Percentiles rank a stretch among this genome's conserved stretches.
These are phyloP conservation scores for Pseudonitzschia multistriata DNA, from an alignment of 108 stramenopile species.

Conservation along the genomic window DNA sequence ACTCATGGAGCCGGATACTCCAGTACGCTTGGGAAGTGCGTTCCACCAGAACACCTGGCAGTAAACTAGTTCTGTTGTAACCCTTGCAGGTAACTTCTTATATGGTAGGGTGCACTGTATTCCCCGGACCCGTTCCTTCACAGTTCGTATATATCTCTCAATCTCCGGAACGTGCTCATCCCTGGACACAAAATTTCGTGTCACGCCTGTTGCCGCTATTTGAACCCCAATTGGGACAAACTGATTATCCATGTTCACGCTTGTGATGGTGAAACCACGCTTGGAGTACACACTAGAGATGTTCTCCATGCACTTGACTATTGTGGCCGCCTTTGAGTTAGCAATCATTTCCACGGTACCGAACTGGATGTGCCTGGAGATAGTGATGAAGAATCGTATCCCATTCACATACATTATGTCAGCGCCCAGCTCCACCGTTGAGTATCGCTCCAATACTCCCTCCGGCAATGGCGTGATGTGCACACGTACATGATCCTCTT, in stretches of 20 bases:
- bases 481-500: too few species aligned
- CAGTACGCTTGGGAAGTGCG: constrained; percentile 30
- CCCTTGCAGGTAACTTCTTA: constrained; percentile 10
- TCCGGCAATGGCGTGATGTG: not conserved
- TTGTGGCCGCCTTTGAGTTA: not conserved
- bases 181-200: constrained; percentile 1
- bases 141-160: constrained; percentile 31
- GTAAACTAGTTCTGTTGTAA: constrained; percentile 27
- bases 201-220: not conserved
- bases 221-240: not conserved
- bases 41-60: constrained; percentile 31
- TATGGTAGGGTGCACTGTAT: constrained; percentile 34
- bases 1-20: constrained; percentile 34
- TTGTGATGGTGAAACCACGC: constrained; percentile 8
- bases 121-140: constrained; percentile 40
- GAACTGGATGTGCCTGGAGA: constrained; percentile 33
- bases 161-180: constrained; percentile 40
- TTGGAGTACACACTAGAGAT: not conserved
- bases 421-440: constrained; percentile 21
- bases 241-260: not conserved
- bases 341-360: constrained; percentile 27
- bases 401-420: too few species aligned
- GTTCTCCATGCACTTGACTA: not conserved
- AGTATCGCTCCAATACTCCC: constrained; percentile 7
- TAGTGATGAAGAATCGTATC: constrained; percentile 38